phyloP scores from a whole-genome alignment of 495 filamentous ascomycete genomes.

The Xylaria venustula region DNA sequence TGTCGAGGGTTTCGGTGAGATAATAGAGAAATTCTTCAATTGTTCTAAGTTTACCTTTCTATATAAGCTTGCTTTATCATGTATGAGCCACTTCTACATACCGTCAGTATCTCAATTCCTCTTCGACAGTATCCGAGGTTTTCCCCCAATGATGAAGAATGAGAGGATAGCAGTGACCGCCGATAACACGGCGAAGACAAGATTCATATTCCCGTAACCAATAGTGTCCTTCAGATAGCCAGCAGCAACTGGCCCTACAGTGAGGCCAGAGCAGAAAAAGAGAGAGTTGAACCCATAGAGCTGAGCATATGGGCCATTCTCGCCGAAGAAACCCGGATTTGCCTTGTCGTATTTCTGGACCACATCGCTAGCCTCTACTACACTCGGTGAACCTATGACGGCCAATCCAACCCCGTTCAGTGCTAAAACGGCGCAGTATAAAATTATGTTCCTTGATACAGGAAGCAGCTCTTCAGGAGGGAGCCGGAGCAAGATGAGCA shows the following conservation, averaged over 20 bases:
- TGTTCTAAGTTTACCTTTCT: too few relatives aligned
- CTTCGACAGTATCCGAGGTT: constrained; percentile 25
- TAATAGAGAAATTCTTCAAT: too few relatives aligned
- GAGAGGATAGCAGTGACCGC: constrained; percentile 43
- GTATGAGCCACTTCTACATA: too few relatives aligned
- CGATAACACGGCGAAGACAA: constrained; percentile 46
- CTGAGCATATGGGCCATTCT: constrained; percentile 55
- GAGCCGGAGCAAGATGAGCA: constrained; percentile 53
- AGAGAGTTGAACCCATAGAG: constrained; percentile 56
- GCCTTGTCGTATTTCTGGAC: constrained; percentile 34
- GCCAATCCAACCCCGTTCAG: constrained; percentile 51
- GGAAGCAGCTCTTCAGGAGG: constrained; percentile 33
- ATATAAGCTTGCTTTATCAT: too few relatives aligned
- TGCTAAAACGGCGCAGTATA: constrained; percentile 46
- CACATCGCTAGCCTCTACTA: constrained; percentile 30
- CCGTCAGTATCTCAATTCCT: background rate
- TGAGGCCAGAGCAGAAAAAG: constrained; percentile 51
- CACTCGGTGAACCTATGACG: constrained; percentile 43
- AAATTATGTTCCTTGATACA: constrained; percentile 34
- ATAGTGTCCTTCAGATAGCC: constrained; percentile 48
- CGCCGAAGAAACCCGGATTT: constrained; percentile 36
- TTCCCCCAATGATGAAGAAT: constrained; percentile 49
- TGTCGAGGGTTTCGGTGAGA: too few relatives aligned
- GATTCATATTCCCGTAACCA: constrained; percentile 60
- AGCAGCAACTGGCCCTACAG: constrained; percentile 49